phyloP scores from a whole-genome alignment of 2,329 filamentous ascomycete species.

The Cercospora berteroae region DNA sequence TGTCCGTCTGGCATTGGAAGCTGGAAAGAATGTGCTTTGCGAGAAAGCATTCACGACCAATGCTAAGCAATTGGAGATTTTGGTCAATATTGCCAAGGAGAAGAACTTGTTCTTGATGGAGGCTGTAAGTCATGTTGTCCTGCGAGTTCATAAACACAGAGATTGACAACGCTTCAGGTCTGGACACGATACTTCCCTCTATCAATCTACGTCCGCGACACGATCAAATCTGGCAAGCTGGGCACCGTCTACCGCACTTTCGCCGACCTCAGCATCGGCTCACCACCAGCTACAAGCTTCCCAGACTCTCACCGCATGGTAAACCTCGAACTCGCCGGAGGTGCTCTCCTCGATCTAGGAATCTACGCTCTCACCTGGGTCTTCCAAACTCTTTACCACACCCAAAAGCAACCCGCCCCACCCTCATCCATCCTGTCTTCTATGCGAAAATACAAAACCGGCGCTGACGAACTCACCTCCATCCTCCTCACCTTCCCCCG shows the following conservation, averaged over 20 bases:
- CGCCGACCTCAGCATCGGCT: conserved; percentile 60
- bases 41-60: conserved; percentile 90
- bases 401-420: conserved; percentile 64
- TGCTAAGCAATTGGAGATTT: conserved; percentile 69
- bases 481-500: conserved; percentile 74
- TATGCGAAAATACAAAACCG: conserved; percentile 72
- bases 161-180: conserved; percentile 45
- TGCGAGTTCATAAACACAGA: neutral
- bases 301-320: conserved; percentile 72
- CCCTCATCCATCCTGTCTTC: conserved; percentile 63
- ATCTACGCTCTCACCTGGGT: conserved; percentile 90
- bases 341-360: conserved; percentile 78
- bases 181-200: conserved; percentile 90
- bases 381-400: conserved; percentile 83
- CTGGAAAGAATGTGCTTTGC: conserved; percentile 84
- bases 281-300: conserved; percentile 59
- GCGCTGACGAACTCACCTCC: conserved; percentile 74
- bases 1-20: conserved; percentile 76
- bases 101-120: conserved; percentile 78
- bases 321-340: conserved; percentile 78
- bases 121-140: conserved; percentile 32
- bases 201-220: conserved; percentile 69
- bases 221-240: conserved; percentile 56
- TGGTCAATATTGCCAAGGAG: conserved; percentile 68
- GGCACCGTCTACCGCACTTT: conserved; percentile 57